Base-by-base conservation (phyloP, 2,329 filamentous ascomycete genomes). In the Trichoderma aggressivum region DNA sequence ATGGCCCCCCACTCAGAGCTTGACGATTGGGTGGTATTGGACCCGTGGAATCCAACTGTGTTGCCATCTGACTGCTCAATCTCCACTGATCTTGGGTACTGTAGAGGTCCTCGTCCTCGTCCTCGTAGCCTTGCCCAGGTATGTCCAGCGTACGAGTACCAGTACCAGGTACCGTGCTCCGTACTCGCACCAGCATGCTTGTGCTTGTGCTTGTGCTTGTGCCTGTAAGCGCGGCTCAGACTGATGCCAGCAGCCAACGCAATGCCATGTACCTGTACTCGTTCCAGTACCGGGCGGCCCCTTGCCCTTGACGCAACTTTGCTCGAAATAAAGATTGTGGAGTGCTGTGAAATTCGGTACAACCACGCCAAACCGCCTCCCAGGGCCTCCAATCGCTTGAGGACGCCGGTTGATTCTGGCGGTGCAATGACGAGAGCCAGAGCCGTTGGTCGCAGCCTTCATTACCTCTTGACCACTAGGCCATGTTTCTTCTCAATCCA, bases 21-120 rank as follows among this genome's bases (percentile, higher is more conserved):
- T 64, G 73, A 72, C 70, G 66, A 74, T 59, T 75, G 74, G 74
- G 69, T 72, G 32, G 59, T 55, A 30, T 43, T 58, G 58, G 39
- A 43, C 60, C 53, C 55, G 62, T 58, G 61, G 55, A 61, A 63
- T 73, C 64, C 53, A 28, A 56, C 30, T 60, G 65, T 68, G 53
- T 34, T 36, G 47, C 55, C 50, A 16, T 59, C 32, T 18, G 39
- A 53, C 55, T 73, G 67, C 71, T 67, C 71, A 74, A 74, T 74
- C 71, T 75, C 75, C 74, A 74, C 74, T 56, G 36, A 21, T 39
- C 47, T 72, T 53, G 47, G 11, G 47, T 21, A 24, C 50, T 65
- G 43, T 62, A 64, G 39, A 43, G 39, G 39, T n/a, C 39, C 7
- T 39, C 34, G 61, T n/a, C 39, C 7, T 39, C 34, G 61, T 56